Base-by-base conservation (phyloP, 371 early-diverging fungal genomes). In the Dinochytrium kinnereticum region DNA sequence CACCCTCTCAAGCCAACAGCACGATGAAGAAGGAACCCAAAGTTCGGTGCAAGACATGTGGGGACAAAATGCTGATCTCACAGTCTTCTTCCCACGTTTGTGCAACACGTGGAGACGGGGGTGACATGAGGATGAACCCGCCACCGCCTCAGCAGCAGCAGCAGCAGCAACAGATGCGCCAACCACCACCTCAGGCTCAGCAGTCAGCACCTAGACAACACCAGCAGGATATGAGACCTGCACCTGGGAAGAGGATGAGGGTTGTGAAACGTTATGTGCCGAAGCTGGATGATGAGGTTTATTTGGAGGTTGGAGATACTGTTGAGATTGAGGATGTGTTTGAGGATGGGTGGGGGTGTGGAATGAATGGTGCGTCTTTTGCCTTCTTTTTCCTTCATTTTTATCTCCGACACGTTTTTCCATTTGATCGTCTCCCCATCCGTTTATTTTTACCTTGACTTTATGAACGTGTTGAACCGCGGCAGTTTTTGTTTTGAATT, bases 301-400 rank as follows among this genome's bases (percentile, higher is more conserved):
- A 66, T 28, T 1, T 73, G 49, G 68, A 53, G 26, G 68, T 38
- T 33, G 73, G 68, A 7, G 73, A 73, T 55, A 10, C 39, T 2
- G 73, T 73, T 51, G 55, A 67, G 30, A 59, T 73, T 38, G 59
- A 67, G 51, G 67, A 53, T 26, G 33, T 59, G n/a, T 64, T 73
- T 55, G 68, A 73, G 26, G 68, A 66, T 49, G 73, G 73, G 5
- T 73, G 73, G 73, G 68, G 64, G 28, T 37, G 59, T 40, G 71
- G 71, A n/a, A 33, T 64, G 61, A 71, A 71, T 33, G 34, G 64
- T 61, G 64, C 5, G 64, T 53, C 26, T n/a, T n/a, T n/a, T n/a
- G n/a, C n/a, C n/a, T 53, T 15, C 55, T 26, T 53, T 53, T 61
- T 31, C 7, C 34, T 21, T 21, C 34, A 68, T 21, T 44, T 3